These are phyloP conservation scores for Colletotrichum karsti DNA, from an alignment of 2,329 filamentous ascomycete species.

Conservation along the genomic window DNA sequence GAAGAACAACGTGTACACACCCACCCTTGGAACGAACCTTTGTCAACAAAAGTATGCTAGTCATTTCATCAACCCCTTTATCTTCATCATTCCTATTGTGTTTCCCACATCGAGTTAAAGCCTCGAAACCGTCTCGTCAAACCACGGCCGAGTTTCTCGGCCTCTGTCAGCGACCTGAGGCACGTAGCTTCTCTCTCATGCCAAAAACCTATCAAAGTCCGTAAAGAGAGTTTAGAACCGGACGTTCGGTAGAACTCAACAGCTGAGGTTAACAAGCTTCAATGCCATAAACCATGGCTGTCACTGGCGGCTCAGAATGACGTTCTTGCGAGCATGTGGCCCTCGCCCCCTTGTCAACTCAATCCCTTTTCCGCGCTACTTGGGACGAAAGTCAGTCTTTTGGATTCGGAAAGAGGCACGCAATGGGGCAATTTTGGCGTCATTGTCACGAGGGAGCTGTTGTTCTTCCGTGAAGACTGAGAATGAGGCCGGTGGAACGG, in stretches of 20 bases:
- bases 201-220: neutral
- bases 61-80: too few species aligned
- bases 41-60: too few species aligned
- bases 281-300: neutral
- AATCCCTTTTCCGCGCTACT: neutral
- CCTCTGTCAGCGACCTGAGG: neutral
- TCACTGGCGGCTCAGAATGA: neutral
- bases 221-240: neutral
- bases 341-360: neutral
- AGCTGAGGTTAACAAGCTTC: neutral
- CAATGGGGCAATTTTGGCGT: neutral
- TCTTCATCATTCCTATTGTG: too few species aligned
- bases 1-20: too few species aligned
- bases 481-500: too few species aligned
- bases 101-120: too few species aligned
- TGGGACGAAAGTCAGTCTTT: neutral
- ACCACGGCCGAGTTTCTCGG: neutral
- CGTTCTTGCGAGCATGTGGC: neutral
- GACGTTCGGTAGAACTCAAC: neutral
- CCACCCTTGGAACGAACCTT: too few species aligned
- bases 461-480: too few species aligned
- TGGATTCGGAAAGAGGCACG: neutral
- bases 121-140: too few species aligned
- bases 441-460: neutral
- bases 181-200: neutral